Conservation (phyloP, 2,329 filamentous ascomycete genomes). For the Myotisia sp. region DNA sequence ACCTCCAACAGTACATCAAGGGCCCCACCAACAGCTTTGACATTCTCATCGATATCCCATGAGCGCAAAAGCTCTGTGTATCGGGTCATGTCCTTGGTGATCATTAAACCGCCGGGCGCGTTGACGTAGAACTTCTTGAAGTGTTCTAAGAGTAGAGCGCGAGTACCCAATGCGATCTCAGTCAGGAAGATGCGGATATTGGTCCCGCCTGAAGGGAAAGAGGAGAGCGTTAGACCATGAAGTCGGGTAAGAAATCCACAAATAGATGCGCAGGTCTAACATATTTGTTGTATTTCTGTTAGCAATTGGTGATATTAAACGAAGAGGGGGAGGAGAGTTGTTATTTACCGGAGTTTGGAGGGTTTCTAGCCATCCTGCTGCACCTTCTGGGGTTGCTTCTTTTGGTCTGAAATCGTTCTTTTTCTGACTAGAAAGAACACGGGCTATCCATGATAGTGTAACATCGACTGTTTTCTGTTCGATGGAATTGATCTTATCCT, state of each 20-base stretch:
- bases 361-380: slow-evolving; percentile 46
- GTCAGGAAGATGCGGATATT: slow-evolving; percentile 72
- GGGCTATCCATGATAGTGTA: slow-evolving; percentile 59
- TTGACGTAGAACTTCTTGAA: slow-evolving; percentile 91
- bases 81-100: slow-evolving; percentile 88
- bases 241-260: slow-evolving; percentile 64
- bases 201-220: slow-evolving; percentile 49
- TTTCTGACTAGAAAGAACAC: slow-evolving; percentile 61
- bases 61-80: slow-evolving; percentile 75
- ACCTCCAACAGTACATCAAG: slow-evolving; percentile 87
- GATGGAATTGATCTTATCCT: slow-evolving; percentile 65
- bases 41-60: slow-evolving; percentile 61
- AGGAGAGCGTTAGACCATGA: slow-evolving; percentile 47
- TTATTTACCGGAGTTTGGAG: slow-evolving; percentile 54
- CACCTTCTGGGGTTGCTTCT: slow-evolving; percentile 45
- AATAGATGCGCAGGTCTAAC: slow-evolving; percentile 59
- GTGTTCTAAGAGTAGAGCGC: slow-evolving; percentile 71
- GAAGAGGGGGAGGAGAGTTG: not conserved
- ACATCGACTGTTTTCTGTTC: slow-evolving; percentile 58
- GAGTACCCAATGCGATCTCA: slow-evolving; percentile 68
- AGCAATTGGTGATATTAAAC: slow-evolving; percentile 4
- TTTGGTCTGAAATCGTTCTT: slow-evolving; percentile 83
- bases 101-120: slow-evolving; percentile 83
- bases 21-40: slow-evolving; percentile 35
- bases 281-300: slow-evolving; percentile 4